A percentile compares a stretch with the other conserved stretches of the same genome.
phyloP scores from a whole-genome alignment of 129 eudicot species.

The sunflower (Helianthus annuus) region HanXRQr2.0-SUNRISE NC_035448.2:102346417-102346916 shows the following conservation, averaged over 20 bases:
- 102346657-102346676: background rate
- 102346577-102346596: constrained; percentile 16
- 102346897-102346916: background rate
- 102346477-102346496: constrained; percentile 86
- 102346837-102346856: background rate
- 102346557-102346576: constrained; percentile 76
- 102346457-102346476: constrained; percentile 48
- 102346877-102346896: background rate
- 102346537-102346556: constrained; percentile 78
- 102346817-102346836: background rate
- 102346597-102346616: background rate
- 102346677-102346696: background rate
- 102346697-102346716: background rate
- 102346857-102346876: background rate
- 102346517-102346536: constrained; percentile 68
- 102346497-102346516: constrained; percentile 73
- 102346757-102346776: background rate
- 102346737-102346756: background rate
- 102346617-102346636: background rate
- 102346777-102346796: background rate
- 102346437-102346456: constrained; percentile 52
- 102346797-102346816: background rate
- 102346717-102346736: background rate
- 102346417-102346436: constrained; percentile 66
- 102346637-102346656: background rate